Evolutionary conservation across 768 basidiomycete species (phyloP).

Genomic region (Kwoniella bestiolae): DNA sequence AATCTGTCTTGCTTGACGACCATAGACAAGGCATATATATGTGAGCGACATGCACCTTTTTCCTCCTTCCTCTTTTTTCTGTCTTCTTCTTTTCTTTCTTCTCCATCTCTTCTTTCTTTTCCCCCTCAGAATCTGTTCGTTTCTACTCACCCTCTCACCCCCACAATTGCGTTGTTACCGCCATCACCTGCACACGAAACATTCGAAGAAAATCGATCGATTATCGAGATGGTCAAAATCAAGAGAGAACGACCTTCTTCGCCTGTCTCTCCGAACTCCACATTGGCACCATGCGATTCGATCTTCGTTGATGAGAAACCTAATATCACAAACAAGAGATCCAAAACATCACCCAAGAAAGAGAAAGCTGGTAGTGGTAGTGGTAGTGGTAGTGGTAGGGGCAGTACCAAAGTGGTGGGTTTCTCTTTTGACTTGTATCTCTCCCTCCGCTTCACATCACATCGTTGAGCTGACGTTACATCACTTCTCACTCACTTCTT

Average conservation of each 20-base stretch:
- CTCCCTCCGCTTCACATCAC: too few relatives aligned
- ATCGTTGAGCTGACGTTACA: not conserved
- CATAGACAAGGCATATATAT: not conserved
- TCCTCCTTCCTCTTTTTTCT: too few relatives aligned
- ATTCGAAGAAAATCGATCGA: too few relatives aligned
- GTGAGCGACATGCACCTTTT: too few relatives aligned
- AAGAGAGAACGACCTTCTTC: conserved; percentile 4
- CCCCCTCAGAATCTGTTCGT: not conserved
- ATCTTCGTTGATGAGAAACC: conserved; percentile 12
- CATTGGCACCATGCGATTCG: conserved; percentile 1
- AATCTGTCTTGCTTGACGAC: not conserved
- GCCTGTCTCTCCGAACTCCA: not conserved
- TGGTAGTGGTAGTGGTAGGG: not conserved
- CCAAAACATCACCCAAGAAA: not conserved
- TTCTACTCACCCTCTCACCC: too few relatives aligned
- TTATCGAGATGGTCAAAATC: not conserved
- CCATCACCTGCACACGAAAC: too few relatives aligned
- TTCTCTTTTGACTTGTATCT: too few relatives aligned
- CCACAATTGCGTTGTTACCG: too few relatives aligned
- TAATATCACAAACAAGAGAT: not conserved
- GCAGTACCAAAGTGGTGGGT: not conserved
- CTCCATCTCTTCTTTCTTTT: not conserved
- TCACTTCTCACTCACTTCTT: not conserved
- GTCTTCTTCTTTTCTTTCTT: not conserved
- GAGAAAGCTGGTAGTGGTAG: not conserved